Conservation (phyloP, 768 basidiomycete genomes). For the Lactarius sanguifluus region DNA sequence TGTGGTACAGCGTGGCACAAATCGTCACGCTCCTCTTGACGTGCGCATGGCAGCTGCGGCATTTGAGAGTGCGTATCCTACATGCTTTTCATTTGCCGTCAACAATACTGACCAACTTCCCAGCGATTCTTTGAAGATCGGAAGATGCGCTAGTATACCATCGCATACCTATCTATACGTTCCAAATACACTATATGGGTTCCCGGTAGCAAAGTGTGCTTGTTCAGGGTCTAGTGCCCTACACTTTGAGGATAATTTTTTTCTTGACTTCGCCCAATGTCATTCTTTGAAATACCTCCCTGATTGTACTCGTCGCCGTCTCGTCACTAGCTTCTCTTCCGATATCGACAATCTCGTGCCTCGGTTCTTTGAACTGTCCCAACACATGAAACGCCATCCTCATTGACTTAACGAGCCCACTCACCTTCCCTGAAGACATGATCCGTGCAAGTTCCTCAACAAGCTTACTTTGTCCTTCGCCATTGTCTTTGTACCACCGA, state of each 20-base stretch:
- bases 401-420: background rate
- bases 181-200: constrained; percentile 16
- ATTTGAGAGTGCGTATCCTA: constrained; percentile 68
- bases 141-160: constrained; percentile 58
- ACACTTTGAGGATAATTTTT: constrained; percentile 48
- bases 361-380: constrained; percentile 61
- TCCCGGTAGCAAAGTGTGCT: constrained; percentile 19
- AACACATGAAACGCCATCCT: background rate
- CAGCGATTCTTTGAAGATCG: constrained; percentile 88
- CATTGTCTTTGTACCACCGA: constrained; percentile 59
- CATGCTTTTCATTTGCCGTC: background rate
- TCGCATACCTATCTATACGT: constrained; percentile 27
- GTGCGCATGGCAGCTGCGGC: constrained; percentile 90
- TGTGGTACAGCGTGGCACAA: constrained; percentile 93
- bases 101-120: background rate
- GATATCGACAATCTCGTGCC: constrained; percentile 66
- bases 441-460: constrained; percentile 15
- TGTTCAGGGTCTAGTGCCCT: constrained; percentile 31
- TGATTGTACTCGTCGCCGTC: constrained; percentile 38
- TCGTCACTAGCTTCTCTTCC: constrained; percentile 40
- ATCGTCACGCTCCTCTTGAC: constrained; percentile 81
- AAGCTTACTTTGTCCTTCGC: constrained; percentile 41
- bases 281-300: constrained; percentile 38
- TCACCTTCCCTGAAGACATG: constrained; percentile 26
- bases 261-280: constrained; percentile 44